Base-by-base conservation (phyloP, 164 flowering plant species). In the Euptelea pleiosperma region DNA sequence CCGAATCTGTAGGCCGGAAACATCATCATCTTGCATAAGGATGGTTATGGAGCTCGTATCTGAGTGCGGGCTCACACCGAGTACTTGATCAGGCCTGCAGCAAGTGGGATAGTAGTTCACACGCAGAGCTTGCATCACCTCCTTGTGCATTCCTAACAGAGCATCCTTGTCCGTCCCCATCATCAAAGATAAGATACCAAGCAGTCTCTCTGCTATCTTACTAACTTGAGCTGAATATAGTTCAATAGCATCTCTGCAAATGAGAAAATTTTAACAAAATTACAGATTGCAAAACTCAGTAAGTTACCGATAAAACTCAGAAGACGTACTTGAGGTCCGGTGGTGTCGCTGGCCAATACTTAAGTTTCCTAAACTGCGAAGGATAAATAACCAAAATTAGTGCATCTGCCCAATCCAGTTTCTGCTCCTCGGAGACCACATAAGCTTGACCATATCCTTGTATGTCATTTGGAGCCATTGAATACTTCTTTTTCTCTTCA, bases 91-190 rank as follows among this genome's bases (percentile, higher is more conserved):
- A 19, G 65, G 69, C 31, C 40, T 57, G 45, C 58, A 26, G 39
- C 77, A 74, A n/a, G 54, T n/a, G 6, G 75, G 70, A 26, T 74
- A 74, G 58, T 70, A 74, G 64, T 74, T 74, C 56, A 70, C 14
- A 5, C 76, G 60, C 55, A 73, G 60, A 12, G 30, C 60, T 63
- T 66, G 71, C 51, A 49, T 45, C 30, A 52, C 42, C 43, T 48
- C 71, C 16, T 45, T 33, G 25, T 69, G 77, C 47, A 62, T 22
- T 26, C 19, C 28, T 18, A 6, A 43, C 12, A 69, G 55, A 37
- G 36, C 42, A 1, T 63, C 69, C 45, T 57, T 51, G 12, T 51
- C 67, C 73, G 55, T 59, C 24, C 45, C 39, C 71, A 65, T 62
- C 22, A 55, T 25, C 45, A 62, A 16, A 19, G 73, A 69, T 28